Evolutionary conservation across 2,329 filamentous ascomycete species (phyloP), one percentile per base, ranked within the genome.

Genomic region (Trichoderma citrinoviride): DNA sequence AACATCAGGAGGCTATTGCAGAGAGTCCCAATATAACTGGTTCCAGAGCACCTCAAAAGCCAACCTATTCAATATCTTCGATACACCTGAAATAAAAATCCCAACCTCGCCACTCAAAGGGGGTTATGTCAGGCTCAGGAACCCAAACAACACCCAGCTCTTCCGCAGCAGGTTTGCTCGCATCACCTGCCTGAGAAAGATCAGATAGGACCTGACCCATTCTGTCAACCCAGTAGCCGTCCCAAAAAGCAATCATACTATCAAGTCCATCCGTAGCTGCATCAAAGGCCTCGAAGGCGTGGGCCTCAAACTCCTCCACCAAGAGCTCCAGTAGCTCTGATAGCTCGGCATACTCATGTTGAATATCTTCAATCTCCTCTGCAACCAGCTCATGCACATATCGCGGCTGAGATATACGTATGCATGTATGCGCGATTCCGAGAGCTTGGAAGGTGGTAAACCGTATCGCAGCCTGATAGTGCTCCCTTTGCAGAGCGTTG

Each of bases 371-470:
- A 14, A 50, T 50, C 8, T 50, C 47, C 0, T 29, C 47, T 6
- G 47, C 47, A 27, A 5, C 47, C 15, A 50, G 2, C n/a, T 14
- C 0, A 5, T 0, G 1, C 15, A 2, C 3, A 47, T 12, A 3
- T 10, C 2, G 1, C 14, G 33, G 12, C 23, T 2, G n/a, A n/a
- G n/a, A 0, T 12, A 3, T 29, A 3, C 7, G 10, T 2, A 5
- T 12, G 17, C 47, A 50, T 10, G 47, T 50, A 19, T 27, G 47
- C 25, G 25, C 25, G 29, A 50, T n/a, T 3, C 47, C 47, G 7
- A 50, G 47, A 17, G 15, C 25, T n/a, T 50, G 0, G 8, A 50
- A 50, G 1, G 47, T 50, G 1, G 17, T 29, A 17, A 29, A 12
- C 25, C 47, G 23, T 29, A 50, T 50, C 25, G 47, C 17, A 8